Percentiles rank a stretch among this genome's conserved stretches.
phyloP scores from a whole-genome alignment of 305 asterid genomes.

The Andrographis paniculata region DNA sequence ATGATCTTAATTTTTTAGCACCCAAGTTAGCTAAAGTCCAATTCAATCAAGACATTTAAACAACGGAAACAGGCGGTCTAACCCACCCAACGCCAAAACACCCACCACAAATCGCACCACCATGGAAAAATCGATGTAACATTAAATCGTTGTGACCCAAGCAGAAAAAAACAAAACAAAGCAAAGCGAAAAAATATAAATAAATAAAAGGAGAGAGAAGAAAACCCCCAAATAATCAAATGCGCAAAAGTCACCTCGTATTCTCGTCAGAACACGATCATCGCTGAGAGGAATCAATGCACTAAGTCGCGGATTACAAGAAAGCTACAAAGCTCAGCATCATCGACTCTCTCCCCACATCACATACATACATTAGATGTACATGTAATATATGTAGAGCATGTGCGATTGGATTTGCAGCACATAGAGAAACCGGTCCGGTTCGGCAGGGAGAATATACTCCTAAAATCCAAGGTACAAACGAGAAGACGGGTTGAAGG shows the following conservation, averaged over 20 bases:
- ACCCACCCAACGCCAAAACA: constrained; percentile 11
- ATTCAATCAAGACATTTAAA: constrained; percentile 6
- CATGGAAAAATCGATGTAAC: constrained; percentile 6
- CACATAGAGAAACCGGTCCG: constrained; percentile 13
- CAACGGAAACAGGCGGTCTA: constrained; percentile 3
- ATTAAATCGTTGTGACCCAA: constrained; percentile 20
- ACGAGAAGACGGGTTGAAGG: constrained; percentile 9
- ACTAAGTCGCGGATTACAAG: constrained; percentile 11
- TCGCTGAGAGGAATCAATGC: constrained; percentile 21
- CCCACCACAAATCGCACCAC: constrained; percentile 19
- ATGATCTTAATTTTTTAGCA: constrained; percentile 13
- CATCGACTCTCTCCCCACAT: constrained; percentile 17
- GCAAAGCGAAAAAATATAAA: background rate
- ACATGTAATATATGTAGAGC: background rate
- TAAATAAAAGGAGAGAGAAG: background rate
- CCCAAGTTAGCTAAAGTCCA: constrained; percentile 10
- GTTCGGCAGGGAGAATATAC: constrained; percentile 43
- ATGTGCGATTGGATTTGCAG: constrained; percentile 17
- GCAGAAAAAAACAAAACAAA: background rate
- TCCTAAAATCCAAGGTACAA: constrained; percentile 26
- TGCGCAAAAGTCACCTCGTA: constrained; percentile 35
- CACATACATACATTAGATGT: constrained; percentile 2
- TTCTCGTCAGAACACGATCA: constrained; percentile 18
- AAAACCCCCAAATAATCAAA: constrained; percentile 13
- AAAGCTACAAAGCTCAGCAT: constrained; percentile 19